Percentiles rank a stretch among this genome's conserved stretches.
phyloP scores from a whole-genome alignment of 2,329 filamentous ascomycete species.

The Pochonia chlamydosporia region DNA sequence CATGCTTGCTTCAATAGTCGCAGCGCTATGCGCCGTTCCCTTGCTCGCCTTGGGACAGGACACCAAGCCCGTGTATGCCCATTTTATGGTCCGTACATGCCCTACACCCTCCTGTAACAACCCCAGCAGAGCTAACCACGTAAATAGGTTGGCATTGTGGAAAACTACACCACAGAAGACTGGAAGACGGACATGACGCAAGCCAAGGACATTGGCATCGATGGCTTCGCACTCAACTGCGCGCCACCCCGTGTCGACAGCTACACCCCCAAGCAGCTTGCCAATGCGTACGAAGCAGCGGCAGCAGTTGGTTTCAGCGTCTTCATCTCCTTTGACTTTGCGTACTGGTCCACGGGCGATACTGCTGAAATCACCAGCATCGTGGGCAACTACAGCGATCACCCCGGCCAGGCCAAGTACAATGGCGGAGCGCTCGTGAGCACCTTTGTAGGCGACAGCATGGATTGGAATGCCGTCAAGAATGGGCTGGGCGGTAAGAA shows the following conservation, averaged over 20 bases:
- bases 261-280: constrained; percentile 15
- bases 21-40: neutral
- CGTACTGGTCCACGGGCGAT: constrained; percentile 17
- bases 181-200: constrained; percentile 15
- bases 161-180: constrained; percentile 14
- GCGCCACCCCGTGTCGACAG: constrained; percentile 15
- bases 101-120: too few species aligned
- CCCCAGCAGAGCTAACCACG: neutral
- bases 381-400: constrained; percentile 11
- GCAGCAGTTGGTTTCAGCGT: constrained; percentile 13
- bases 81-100: constrained; percentile 14
- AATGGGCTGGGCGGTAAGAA: constrained; percentile 11
- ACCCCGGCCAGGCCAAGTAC: constrained; percentile 14
- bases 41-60: neutral
- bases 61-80: constrained; percentile 12
- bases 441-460: constrained; percentile 17
- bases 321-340: constrained; percentile 19
- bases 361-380: constrained; percentile 12
- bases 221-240: constrained; percentile 17
- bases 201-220: constrained; percentile 16
- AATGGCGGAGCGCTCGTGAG: constrained; percentile 15
- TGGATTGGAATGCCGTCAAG: constrained; percentile 17
- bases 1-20: neutral
- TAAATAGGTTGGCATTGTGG: constrained; percentile 15
- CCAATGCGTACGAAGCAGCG: constrained; percentile 14